Percentiles rank a stretch among this genome's conserved stretches.
phyloP scores from a whole-genome alignment of 2,329 filamentous ascomycete genomes.

The Microdochium paspali region DNA sequence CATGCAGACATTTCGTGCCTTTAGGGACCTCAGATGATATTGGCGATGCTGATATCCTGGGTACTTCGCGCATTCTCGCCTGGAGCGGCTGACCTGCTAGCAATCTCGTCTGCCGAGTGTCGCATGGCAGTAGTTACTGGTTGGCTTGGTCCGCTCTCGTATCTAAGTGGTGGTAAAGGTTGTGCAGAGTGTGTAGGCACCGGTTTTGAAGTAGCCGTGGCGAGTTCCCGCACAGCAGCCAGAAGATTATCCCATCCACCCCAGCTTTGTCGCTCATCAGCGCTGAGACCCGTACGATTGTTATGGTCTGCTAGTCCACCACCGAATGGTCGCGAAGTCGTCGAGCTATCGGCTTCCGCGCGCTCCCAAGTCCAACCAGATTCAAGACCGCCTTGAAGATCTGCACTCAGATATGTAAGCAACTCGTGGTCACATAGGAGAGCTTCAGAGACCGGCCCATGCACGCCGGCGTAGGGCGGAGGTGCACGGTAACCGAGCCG shows the following conservation, averaged over 20 bases:
- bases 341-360: constrained; percentile 36
- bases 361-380: constrained; percentile 77
- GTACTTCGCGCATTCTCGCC: constrained; percentile 24
- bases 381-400: constrained; percentile 72
- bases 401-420: constrained; percentile 74
- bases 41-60: constrained; percentile 34
- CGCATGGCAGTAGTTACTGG: constrained; percentile 11
- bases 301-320: constrained; percentile 34
- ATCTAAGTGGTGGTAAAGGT: constrained; percentile 20
- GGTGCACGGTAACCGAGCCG: neutral
- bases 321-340: constrained; percentile 17
- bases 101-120: constrained; percentile 11
- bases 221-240: constrained; percentile 45
- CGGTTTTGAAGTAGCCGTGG: constrained; percentile 22
- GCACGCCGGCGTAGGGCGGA: constrained; percentile 24
- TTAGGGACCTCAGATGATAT: constrained; percentile 30
- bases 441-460: constrained; percentile 15
- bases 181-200: constrained; percentile 15
- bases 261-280: constrained; percentile 58
- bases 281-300: constrained; percentile 40
- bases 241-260: constrained; percentile 73
- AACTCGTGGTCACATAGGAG: constrained; percentile 70
- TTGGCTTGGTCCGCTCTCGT: constrained; percentile 15
- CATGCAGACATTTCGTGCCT: no score
- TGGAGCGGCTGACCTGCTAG: constrained; percentile 21